Evolutionary conservation across 2,329 filamentous ascomycete species (phyloP).

Genomic region (Pseudogymnoascus sp.): DNA sequence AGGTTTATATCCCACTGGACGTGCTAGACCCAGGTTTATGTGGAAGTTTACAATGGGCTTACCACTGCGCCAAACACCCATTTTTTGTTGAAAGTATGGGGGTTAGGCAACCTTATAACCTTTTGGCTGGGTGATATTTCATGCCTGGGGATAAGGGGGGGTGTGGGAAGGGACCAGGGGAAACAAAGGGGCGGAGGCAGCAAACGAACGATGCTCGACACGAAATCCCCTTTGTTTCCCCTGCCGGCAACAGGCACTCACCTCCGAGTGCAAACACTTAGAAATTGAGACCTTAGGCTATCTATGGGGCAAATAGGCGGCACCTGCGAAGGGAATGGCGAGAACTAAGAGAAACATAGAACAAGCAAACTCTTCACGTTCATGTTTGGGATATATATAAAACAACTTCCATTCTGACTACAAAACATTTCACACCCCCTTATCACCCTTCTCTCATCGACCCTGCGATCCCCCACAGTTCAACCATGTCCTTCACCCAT

Average conservation of each 20-base stretch:
- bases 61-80: neutral
- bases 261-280: too few species aligned
- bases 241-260: too few species aligned
- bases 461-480: conserved; percentile 6
- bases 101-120: neutral
- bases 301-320: neutral
- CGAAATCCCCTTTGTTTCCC: too few species aligned
- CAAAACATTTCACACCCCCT: neutral
- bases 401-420: neutral
- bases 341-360: neutral
- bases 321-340: neutral
- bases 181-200: neutral
- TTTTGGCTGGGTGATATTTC: neutral
- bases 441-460: neutral
- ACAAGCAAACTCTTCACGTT: too few species aligned
- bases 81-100: neutral
- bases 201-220: neutral
- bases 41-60: conserved; percentile 6
- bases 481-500: conserved; percentile 23
- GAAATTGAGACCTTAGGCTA: too few species aligned
- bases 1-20: neutral
- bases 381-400: neutral
- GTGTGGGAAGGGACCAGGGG: neutral
- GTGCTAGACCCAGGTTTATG: neutral
- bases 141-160: neutral